Evolutionary conservation across 2,329 filamentous ascomycete genomes (phyloP).

Genomic region (Claviceps capensis): DNA sequence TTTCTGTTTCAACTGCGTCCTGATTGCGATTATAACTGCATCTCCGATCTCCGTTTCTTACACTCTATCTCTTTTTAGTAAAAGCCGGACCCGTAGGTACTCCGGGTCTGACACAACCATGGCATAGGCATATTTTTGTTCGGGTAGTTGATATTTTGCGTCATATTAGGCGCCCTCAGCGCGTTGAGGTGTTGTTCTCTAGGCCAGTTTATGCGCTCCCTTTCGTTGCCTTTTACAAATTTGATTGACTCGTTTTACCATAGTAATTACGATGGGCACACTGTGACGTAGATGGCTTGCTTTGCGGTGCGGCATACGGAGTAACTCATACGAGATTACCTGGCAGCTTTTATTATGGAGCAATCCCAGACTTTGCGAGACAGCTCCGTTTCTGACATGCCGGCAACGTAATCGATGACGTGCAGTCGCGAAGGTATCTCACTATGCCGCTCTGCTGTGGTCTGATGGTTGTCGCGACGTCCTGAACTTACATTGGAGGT

Average conservation of each 20-base stretch:
- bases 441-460: no score
- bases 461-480: no score
- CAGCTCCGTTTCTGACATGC: not conserved
- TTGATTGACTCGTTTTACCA: no score
- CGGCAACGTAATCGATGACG: slow-evolving; percentile 14
- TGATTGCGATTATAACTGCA: not conserved
- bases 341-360: not conserved
- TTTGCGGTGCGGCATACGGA: no score
- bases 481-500: no score
- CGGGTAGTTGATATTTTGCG: not conserved
- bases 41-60: not conserved
- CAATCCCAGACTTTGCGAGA: not conserved
- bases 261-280: no score
- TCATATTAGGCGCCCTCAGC: not conserved
- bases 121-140: not conserved
- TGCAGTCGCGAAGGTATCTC: not conserved
- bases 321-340: no score
- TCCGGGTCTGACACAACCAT: not conserved
- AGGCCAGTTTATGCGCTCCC: no score
- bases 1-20: not conserved
- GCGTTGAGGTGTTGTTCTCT: no score
- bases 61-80: not conserved
- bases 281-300: no score
- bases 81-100: not conserved
- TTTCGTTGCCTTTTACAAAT: no score